phyloP scores from a whole-genome alignment of 345 rosid species.

The Populus pruinosa region DNA sequence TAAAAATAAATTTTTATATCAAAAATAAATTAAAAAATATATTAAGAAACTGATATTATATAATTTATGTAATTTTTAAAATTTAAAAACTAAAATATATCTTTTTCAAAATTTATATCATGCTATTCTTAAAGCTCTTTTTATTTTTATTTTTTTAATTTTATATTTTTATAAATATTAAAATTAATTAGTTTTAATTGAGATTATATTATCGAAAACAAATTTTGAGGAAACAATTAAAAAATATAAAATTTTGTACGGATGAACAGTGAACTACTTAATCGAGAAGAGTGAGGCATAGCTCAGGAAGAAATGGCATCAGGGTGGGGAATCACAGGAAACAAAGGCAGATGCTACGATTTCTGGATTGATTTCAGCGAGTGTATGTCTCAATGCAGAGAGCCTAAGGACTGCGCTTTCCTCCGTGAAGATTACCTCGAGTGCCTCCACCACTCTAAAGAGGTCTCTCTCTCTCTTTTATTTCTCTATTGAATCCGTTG shows the following conservation, averaged over 20 bases:
- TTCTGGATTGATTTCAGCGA: constrained; percentile 91
- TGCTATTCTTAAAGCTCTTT: accelerated
- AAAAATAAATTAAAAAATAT: too few relatives aligned
- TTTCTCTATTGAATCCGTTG: neutral
- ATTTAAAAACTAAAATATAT: accelerated
- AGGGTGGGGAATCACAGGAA: constrained; percentile 96
- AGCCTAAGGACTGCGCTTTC: constrained; percentile 88
- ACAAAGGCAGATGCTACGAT: constrained; percentile 93
- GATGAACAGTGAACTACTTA: too few relatives aligned
- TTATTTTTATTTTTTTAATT: too few relatives aligned
- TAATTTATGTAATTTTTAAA: too few relatives aligned
- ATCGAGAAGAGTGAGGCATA: neutral
- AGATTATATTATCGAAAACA: too few relatives aligned
- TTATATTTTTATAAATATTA: too few relatives aligned
- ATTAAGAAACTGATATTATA: too few relatives aligned
- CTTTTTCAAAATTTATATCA: too few relatives aligned
- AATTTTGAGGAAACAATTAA: too few relatives aligned
- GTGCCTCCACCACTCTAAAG: constrained; percentile 99
- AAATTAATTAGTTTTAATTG: too few relatives aligned
- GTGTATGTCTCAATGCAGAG: constrained; percentile 89
- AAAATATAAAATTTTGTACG: too few relatives aligned
- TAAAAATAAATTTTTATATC: too few relatives aligned
- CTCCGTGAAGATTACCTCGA: constrained; percentile 95
- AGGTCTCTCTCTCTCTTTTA: constrained; percentile 39
- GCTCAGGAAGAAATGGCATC: constrained; percentile 54